Conservation (phyloP, 179 eudicot genomes). For the Spinacia oleracea region DNA sequence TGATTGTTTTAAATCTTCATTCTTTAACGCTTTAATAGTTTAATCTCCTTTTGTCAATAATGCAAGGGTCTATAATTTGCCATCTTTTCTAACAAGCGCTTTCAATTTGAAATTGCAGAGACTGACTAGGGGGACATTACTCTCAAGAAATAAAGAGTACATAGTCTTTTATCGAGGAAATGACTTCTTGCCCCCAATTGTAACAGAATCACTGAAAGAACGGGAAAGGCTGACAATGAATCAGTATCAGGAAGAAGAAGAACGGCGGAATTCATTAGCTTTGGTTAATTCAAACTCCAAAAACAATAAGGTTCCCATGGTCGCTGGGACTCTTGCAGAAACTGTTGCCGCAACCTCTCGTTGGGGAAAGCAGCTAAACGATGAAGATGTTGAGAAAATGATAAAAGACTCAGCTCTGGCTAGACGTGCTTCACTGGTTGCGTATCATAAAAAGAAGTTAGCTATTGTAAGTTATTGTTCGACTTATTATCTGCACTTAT, state of each 20-base stretch:
- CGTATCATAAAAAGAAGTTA: slow-evolving; percentile 61
- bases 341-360: slow-evolving; percentile 86
- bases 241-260: slow-evolving; percentile 74
- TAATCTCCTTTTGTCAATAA: background rate
- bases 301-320: slow-evolving; percentile 45
- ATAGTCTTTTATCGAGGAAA: slow-evolving; percentile 95
- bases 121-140: slow-evolving; percentile 84
- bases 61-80: background rate
- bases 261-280: slow-evolving; percentile 47
- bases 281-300: slow-evolving; percentile 37
- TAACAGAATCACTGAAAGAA: slow-evolving; percentile 59
- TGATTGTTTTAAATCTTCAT: too few relatives aligned
- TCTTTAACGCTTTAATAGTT: too few relatives aligned
- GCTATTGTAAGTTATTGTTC: slow-evolving; percentile 53
- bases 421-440: slow-evolving; percentile 79
- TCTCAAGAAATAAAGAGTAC: slow-evolving; percentile 90
- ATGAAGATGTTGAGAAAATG: slow-evolving; percentile 65
- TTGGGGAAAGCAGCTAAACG: slow-evolving; percentile 65
- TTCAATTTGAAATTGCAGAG: slow-evolving; percentile 46
- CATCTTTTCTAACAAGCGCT: background rate
- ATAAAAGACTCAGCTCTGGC: slow-evolving; percentile 67
- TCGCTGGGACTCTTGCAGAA: slow-evolving; percentile 94
- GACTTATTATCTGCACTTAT: too few relatives aligned
- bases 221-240: slow-evolving; percentile 52
- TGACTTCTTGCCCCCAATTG: slow-evolving; percentile 80